Evolutionary conservation across 495 filamentous ascomycete genomes (phyloP).

Genomic region (Cercophora scortea): DNA sequence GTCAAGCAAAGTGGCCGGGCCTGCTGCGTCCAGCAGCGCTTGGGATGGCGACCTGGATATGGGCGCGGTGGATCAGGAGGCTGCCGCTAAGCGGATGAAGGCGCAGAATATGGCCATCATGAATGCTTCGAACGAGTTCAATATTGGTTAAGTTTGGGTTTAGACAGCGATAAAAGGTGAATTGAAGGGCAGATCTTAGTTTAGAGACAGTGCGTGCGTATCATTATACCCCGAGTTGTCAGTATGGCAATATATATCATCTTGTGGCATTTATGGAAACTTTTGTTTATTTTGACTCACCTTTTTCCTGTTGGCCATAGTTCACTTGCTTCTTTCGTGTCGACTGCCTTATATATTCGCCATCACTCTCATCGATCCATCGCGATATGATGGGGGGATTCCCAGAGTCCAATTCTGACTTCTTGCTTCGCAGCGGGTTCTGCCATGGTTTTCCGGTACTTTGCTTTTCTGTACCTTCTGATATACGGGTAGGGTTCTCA

Average conservation of each 20-base stretch:
- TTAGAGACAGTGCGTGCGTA: not conserved
- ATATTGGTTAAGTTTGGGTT: constrained; percentile 21
- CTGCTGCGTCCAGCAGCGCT: constrained; percentile 11
- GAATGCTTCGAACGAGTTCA: constrained; percentile 75
- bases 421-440: too few relatives aligned
- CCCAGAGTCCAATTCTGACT: too few relatives aligned
- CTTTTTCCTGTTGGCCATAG: too few relatives aligned
- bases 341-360: too few relatives aligned
- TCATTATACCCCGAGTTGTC: not conserved
- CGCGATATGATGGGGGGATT: too few relatives aligned
- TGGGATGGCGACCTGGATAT: constrained; percentile 30
- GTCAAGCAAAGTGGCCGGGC: constrained; percentile 4
- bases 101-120: constrained; percentile 74
- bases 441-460: too few relatives aligned
- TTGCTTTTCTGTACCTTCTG: too few relatives aligned
- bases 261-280: not conserved
- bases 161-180: not conserved
- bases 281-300: too few relatives aligned
- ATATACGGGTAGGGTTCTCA: too few relatives aligned
- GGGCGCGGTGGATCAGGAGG: constrained; percentile 41
- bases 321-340: too few relatives aligned
- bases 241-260: not conserved
- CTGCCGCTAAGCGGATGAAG: constrained; percentile 66
- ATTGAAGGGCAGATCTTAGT: not conserved
- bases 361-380: too few relatives aligned